These are phyloP conservation scores for Ceratocystis eucalypticola DNA, from an alignment of 2,329 filamentous ascomycete species.

Conservation along the genomic window DNA sequence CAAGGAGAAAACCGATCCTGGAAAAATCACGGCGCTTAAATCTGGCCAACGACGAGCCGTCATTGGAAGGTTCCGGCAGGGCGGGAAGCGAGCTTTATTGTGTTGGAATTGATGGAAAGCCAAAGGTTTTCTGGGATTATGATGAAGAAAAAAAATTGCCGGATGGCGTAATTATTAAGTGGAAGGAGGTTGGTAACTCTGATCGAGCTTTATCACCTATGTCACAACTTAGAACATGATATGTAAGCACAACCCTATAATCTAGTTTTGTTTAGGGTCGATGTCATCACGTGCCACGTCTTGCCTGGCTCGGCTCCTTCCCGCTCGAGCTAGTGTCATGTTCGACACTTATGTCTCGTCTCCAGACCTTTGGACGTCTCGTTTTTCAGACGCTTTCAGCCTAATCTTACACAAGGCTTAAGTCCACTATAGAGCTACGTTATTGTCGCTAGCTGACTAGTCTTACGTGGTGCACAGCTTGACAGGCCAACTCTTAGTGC, in stretches of 20 bases:
- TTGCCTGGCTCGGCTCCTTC: no score
- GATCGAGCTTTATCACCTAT: no score
- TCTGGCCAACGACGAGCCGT: neutral
- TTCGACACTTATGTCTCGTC: neutral
- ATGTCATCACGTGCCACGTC: rapidly evolving
- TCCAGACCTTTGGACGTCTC: neutral
- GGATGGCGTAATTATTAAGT: no score
- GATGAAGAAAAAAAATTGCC: no score
- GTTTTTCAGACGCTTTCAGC: neutral
- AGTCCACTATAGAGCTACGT: neutral
- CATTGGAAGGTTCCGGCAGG: neutral
- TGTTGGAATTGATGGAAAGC: neutral
- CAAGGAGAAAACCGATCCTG: neutral
- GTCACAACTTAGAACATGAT: no score
- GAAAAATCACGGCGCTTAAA: neutral
- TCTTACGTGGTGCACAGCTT: neutral
- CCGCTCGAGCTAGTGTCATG: no score
- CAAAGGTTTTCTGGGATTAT: neutral
- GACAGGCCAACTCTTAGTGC: neutral
- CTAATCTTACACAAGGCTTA: neutral
- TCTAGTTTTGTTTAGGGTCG: no score
- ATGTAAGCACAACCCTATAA: no score
- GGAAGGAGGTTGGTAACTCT: no score
- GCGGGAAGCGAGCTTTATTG: neutral
- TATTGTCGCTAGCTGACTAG: neutral